A percentile compares a stretch with the other conserved stretches of the same genome.
phyloP scores from a whole-genome alignment of 176 grass and related monocot genomes.

The Ensete ventricosum region DNA sequence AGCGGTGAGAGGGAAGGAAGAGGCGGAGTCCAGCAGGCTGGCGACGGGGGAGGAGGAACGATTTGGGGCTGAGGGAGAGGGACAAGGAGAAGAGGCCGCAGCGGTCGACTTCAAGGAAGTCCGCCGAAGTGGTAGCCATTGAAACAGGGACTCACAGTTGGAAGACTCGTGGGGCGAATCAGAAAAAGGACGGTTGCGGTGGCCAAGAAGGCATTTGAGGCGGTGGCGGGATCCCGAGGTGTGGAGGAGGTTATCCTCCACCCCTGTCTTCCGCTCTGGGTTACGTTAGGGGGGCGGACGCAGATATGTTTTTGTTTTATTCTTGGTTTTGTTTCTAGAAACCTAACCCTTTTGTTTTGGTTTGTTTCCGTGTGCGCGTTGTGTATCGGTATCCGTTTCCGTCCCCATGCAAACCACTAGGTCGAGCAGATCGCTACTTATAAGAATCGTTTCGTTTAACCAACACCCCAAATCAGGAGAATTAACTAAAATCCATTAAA shows the following conservation, averaged over 20 bases:
- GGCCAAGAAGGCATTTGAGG: background rate
- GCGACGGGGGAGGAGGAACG: background rate
- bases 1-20: background rate
- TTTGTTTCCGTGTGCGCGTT: too few relatives aligned
- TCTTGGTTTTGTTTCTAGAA: background rate
- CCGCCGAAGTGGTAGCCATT: background rate
- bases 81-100: background rate
- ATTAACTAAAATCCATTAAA: too few relatives aligned
- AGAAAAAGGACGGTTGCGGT: background rate
- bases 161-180: background rate
- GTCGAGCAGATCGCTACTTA: too few relatives aligned
- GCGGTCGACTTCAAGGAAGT: slow-evolving; percentile 4
- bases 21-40: background rate
- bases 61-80: background rate
- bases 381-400: too few relatives aligned
- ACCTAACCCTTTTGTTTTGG: too few relatives aligned
- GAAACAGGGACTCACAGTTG: background rate
- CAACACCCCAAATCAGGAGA: too few relatives aligned
- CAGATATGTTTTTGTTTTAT: too few relatives aligned
- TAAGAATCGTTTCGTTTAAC: too few relatives aligned
- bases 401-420: too few relatives aligned
- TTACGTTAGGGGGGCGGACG: too few relatives aligned
- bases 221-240: background rate
- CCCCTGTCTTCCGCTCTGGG: background rate
- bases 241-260: background rate